Base-by-base conservation (phyloP, 1,284 basidiomycete species). In the Trametes sp. region DNA sequence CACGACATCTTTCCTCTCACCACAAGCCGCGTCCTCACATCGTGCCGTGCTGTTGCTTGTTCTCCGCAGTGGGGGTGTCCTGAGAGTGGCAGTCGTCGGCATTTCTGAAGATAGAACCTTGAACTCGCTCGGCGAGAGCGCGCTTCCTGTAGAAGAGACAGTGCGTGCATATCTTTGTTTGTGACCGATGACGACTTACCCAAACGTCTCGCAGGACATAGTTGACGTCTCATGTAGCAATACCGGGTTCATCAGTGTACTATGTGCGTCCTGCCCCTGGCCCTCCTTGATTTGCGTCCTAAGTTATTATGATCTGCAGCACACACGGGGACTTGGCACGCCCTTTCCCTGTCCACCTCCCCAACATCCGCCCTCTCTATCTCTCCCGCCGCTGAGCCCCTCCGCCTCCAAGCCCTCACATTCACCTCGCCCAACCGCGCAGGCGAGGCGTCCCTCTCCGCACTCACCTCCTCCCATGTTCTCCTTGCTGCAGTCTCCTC, bases 381-480 rank as follows among this genome's bases (percentile, higher is more conserved):
- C 31, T 46, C 75, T 0, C 67, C 70, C 10, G 65, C 75, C 8
- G 76, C 78, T 1, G 75, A 82, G 59, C 75, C 81, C 24, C 68
- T 85, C 36, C 74, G 71, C 45, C 75, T 87, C 0, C 62, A 64
- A 33, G 63, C 64, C n/a, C 65, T 79, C 31, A 69, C 74, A 56
- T 76, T 74, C 68, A 62, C 72, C 41, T 51, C 68, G n/a, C 55
- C 72, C 10, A 31, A 61, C 42, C 64, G 64, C 53, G 55, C 69
- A 7, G 57, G 68, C 59, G 75, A 79, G 64, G 65, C 81, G 13
- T 81, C 86, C 3, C 57, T 86, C 19, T 74, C 87, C 8, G 81
- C 89, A 1, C 74, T 92, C 23, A 82, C 82, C 0, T 86, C 88
- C 5, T 90, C 88, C 0, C 82, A 88, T 57, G 86, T 88, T 54